Evolutionary conservation across 192 early-diverging fungal species (phyloP).

Genomic region (Piromyces sp.): DNA sequence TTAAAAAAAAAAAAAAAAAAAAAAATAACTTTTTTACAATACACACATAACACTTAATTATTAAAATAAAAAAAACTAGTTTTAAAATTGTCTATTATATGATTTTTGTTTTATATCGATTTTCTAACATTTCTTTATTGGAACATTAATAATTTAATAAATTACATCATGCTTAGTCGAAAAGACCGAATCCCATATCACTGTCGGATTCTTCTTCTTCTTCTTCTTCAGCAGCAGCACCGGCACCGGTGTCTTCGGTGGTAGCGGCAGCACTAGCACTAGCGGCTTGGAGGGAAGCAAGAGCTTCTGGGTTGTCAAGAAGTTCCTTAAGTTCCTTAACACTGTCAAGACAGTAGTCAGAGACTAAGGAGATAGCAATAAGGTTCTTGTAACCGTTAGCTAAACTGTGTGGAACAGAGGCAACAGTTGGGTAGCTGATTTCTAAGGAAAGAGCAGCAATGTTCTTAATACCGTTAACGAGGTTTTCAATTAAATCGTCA

Average conservation of each 20-base stretch:
- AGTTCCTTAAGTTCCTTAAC: conserved; percentile 58
- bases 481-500: conserved; percentile 39
- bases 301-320: conserved; percentile 76
- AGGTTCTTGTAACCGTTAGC: conserved; percentile 94
- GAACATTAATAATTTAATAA: background rate
- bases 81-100: no score
- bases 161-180: conserved; percentile 3
- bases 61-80: no score
- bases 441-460: conserved; percentile 71
- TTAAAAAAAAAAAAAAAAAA: no score
- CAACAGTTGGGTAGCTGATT: conserved; percentile 55
- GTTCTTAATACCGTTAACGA: conserved; percentile 49
- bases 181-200: conserved; percentile 75
- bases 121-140: background rate
- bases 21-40: no score
- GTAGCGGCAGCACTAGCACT: conserved; percentile 50
- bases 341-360: conserved; percentile 2
- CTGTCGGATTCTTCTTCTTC: conserved; percentile 65
- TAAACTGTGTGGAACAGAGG: conserved; percentile 85
- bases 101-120: background rate
- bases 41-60: no score
- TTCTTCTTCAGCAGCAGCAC: conserved; percentile 44
- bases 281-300: conserved; percentile 54
- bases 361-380: conserved; percentile 2
- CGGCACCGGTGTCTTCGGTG: conserved; percentile 22